Conservation (phyloP, 352 stramenopile genomes). For the Aphanomyces stellatus region DNA sequence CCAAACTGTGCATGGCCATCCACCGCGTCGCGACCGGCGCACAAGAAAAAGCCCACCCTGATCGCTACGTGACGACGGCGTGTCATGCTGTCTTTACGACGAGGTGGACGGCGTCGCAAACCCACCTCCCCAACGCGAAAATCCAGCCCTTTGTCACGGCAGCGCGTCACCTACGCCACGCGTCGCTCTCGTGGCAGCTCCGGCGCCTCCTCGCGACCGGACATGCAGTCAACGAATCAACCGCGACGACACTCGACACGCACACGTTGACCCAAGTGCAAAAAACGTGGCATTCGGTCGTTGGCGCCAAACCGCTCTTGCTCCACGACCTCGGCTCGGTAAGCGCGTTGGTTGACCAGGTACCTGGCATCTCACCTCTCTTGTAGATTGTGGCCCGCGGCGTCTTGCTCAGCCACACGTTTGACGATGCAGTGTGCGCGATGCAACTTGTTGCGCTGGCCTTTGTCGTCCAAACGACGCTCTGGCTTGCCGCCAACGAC, state of each 20-base stretch:
- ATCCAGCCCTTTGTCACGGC: neutral
- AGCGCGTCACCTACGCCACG: neutral
- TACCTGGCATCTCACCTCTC: neutral
- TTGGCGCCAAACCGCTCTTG: conserved; percentile 49
- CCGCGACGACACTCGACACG: conserved; percentile 23
- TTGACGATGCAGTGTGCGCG: conserved; percentile 50
- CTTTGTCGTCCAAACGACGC: conserved; percentile 57
- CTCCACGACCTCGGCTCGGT: conserved; percentile 65
- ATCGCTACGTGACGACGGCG: conserved; percentile 65
- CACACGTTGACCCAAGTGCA: conserved; percentile 63
- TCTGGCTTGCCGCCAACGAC: conserved; percentile 41
- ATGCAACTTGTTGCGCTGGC: conserved; percentile 56
- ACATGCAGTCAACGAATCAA: neutral
- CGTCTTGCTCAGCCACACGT: conserved; percentile 45
- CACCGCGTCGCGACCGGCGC: conserved; percentile 74
- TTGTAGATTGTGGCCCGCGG: conserved; percentile 42
- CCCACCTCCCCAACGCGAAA: neutral
- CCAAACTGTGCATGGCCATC: conserved; percentile 76
- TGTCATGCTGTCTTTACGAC: conserved; percentile 76
- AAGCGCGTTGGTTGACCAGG: neutral
- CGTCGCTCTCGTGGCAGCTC: neutral
- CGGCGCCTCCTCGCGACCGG: neutral
- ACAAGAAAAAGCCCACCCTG: conserved; percentile 74
- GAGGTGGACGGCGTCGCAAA: conserved; percentile 26
- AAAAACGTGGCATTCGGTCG: conserved; percentile 17